Conservation (phyloP, 495 filamentous ascomycete species). For the Xylaria grammica region DNA sequence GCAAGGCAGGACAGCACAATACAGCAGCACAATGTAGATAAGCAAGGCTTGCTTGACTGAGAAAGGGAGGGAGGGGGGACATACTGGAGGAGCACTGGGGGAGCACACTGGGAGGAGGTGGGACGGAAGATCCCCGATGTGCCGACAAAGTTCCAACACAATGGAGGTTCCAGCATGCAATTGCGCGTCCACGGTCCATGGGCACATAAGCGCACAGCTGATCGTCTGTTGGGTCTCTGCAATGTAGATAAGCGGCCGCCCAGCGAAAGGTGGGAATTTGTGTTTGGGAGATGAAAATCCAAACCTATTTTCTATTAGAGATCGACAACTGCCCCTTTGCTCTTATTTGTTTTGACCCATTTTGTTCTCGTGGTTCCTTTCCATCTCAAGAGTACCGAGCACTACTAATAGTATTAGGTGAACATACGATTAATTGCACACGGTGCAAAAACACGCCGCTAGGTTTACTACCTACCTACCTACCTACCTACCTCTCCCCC, state of each 20-base stretch:
- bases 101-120: background rate
- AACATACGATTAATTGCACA: too few species aligned
- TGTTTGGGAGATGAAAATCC: constrained; percentile 18
- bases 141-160: constrained; percentile 24
- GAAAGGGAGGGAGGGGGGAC: too few species aligned
- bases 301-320: constrained; percentile 5
- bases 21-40: background rate
- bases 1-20: background rate
- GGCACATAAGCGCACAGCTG: constrained; percentile 12
- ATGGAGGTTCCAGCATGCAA: constrained; percentile 9
- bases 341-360: constrained; percentile 14
- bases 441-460: background rate
- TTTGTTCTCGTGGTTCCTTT: background rate
- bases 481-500: too few species aligned
- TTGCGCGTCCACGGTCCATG: constrained; percentile 20
- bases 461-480: background rate
- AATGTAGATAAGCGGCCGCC: background rate
- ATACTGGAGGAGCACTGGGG: too few species aligned
- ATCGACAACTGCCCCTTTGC: constrained; percentile 13
- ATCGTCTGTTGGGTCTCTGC: constrained; percentile 6
- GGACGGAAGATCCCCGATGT: constrained; percentile 19
- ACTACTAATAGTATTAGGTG: too few species aligned
- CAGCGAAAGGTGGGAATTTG: constrained; percentile 11
- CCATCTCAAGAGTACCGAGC: background rate
- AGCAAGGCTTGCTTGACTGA: too few species aligned